These are phyloP conservation scores for Citrus cavaleriei DNA, from an alignment of 345 rosid species.

Conservation along the genomic window DNA sequence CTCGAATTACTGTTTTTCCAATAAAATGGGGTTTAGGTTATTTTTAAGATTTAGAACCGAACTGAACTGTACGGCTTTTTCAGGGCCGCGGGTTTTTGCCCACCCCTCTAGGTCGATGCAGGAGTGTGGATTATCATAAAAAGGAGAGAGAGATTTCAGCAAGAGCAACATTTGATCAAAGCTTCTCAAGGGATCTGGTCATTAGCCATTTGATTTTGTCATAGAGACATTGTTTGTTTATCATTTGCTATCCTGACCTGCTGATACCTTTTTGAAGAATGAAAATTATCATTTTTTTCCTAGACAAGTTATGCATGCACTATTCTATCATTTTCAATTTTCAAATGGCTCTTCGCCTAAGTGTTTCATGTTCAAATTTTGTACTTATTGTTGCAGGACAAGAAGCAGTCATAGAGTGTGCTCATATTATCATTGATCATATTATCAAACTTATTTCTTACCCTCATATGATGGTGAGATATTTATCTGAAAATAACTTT, in stretches of 20 bases:
- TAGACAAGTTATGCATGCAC: background rate
- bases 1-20: too few species aligned
- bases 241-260: background rate
- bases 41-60: too few species aligned
- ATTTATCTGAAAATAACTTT: background rate
- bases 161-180: background rate
- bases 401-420: conserved; percentile 57
- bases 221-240: background rate
- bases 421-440: conserved; percentile 51
- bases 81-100: too few species aligned
- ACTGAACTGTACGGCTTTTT: too few species aligned
- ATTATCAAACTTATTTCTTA: conserved; percentile 48
- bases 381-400: conserved; percentile 44
- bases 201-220: background rate
- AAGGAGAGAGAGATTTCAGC: background rate
- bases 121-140: too few species aligned
- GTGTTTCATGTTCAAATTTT: conserved; percentile 7
- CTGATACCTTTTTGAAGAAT: background rate
- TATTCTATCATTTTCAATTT: background rate
- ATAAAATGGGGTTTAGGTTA: too few species aligned
- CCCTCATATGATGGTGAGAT: conserved; percentile 67
- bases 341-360: background rate
- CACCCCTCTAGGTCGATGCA: too few species aligned
- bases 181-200: background rate
- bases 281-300: background rate